Base-by-base conservation (phyloP, 2,329 filamentous ascomycete species). In the Ophiostoma novo-ulmi region DNA sequence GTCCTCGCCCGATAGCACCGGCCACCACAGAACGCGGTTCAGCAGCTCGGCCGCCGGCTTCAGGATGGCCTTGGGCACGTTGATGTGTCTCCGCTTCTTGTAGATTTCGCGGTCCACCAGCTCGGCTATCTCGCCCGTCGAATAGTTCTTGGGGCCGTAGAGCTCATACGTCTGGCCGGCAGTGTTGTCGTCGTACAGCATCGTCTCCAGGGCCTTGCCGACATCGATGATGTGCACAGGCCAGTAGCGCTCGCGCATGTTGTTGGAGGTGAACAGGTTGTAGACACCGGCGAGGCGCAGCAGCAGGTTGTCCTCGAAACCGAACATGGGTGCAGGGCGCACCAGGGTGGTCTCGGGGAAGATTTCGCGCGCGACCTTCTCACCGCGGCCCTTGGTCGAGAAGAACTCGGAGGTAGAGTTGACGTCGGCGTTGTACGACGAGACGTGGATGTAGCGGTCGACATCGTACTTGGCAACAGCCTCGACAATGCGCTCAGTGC, bases 271-370 rank as follows among this genome's bases (percentile, higher is more conserved):
- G 77, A 98, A 87, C 71, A 97, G 78, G 80, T 97, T 97, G 72
- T 89, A 88, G 13, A 89, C 85, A 75, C 88, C 87, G 61, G 94
- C 95, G 69, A 98, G 88, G 78, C 89, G 92, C 80, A 97, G 88
- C 52, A 99, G 88, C 64, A 99, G 87, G 77, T 90, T 90, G 81
- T 99, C 95, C 81, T 99, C 95, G 78, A 93, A 97, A 48, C 95
- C 95, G 78, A 97, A 99, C 80, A 97, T 87, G 69, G 94, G 95
- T 14, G 94, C 92, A 64, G 95, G 95, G 74, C 95, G 89, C 74
- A 99, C 95, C 76, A 99, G 93, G 65, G 95, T 99, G 22, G 95
- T 97, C 82, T 99, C 95, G 36, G 95, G 95, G 84, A 93, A 99
- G 78, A 98, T 94, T 76, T 86, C 88, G 73, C 94, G 90, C 65